Percentiles rank a stretch among this genome's conserved stretches.
Evolutionary conservation across 768 basidiomycete species (phyloP).

Genomic region (Gyrodon lividus): DNA sequence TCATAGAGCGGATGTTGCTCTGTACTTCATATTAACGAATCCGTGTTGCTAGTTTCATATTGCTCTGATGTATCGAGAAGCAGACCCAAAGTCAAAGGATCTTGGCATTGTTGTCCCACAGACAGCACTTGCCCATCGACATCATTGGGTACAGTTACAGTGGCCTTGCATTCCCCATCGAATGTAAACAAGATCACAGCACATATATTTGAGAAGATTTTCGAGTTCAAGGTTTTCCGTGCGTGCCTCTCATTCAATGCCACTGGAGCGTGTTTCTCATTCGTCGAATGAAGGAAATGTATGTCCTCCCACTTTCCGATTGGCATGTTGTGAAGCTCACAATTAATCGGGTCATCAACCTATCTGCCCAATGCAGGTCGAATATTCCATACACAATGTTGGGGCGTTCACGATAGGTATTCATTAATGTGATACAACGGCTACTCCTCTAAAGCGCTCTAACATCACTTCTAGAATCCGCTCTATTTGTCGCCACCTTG

Average conservation of each 20-base stretch:
- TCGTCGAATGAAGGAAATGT: slow-evolving; percentile 14
- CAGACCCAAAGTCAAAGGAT: background rate
- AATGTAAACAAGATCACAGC: slow-evolving; percentile 17
- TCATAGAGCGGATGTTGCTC: background rate
- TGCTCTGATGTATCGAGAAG: background rate
- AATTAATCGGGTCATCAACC: slow-evolving; percentile 14
- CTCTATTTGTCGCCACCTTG: slow-evolving; percentile 16
- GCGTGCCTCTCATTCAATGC: slow-evolving; percentile 1
- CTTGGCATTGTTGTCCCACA: background rate
- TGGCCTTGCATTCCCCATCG: slow-evolving; percentile 29
- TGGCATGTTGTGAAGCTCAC: background rate
- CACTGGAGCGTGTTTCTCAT: slow-evolving; percentile 8
- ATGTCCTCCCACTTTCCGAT: background rate
- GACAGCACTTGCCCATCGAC: slow-evolving; percentile 13
- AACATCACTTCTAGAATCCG: slow-evolving; percentile 22
- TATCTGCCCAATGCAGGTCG: slow-evolving; percentile 24
- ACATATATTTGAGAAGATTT: slow-evolving; percentile 23
- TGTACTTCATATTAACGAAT: background rate
- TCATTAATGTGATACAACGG: slow-evolving; percentile 13
- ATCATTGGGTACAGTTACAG: slow-evolving; percentile 27
- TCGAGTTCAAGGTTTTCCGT: slow-evolving; percentile 13
- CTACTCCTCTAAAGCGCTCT: slow-evolving; percentile 11
- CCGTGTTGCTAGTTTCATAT: background rate
- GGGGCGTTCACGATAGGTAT: slow-evolving; percentile 19
- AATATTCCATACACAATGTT: too few species aligned